Base-by-base conservation (phyloP, 768 basidiomycete species). In the Serendipita sp. region DNA sequence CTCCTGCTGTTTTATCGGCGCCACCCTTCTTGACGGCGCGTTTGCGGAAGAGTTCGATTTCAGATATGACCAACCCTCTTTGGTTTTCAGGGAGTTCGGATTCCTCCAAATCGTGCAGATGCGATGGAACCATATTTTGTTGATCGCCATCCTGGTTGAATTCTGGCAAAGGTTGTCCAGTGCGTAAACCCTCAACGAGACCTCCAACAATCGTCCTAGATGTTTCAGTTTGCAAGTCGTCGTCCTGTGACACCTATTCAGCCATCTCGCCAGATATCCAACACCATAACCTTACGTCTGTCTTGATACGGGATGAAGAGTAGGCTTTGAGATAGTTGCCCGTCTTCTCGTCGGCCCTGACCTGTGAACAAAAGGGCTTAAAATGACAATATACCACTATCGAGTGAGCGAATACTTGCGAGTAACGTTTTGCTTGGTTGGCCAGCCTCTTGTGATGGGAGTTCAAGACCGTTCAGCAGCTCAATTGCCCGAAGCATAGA, bases 341-440 rank as follows among this genome's bases (percentile, higher is more conserved):
- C 0, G 92, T 96, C 76, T 96, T 96, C 75, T 96, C 92, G 73
- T 99, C 96, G 65, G 91, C 92, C 77, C 95, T 97, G 67, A 97
- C 85, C 88, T 92, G 71, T 47, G 65, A 30, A 37, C 56, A n/a
- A 63, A 47, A 63, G 53, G 30, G 13, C 11, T 34, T 10, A 34
- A 76, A 78, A 78, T 76, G 71, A 70, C 75, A 77, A 69, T 67
- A 53, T 30, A 30, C 62, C 46, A 5, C 34, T 16, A 41, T 51
- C 34, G 28, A 58, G 54, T 15, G 3, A 41, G 66, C 37, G 63
- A 65, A 51, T 71, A 83, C 88, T 78, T 76, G 91, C 92, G 71
- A 85, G 73, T 16, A 88, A 72, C 63, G 80, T 80, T 74, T 88
- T 88, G 68, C 80, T 81, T 16, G 79, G 79, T 47, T 83, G 80